phyloP scores from a whole-genome alignment of 2,329 filamentous ascomycete genomes.

The Trichoderma sp. region DNA sequence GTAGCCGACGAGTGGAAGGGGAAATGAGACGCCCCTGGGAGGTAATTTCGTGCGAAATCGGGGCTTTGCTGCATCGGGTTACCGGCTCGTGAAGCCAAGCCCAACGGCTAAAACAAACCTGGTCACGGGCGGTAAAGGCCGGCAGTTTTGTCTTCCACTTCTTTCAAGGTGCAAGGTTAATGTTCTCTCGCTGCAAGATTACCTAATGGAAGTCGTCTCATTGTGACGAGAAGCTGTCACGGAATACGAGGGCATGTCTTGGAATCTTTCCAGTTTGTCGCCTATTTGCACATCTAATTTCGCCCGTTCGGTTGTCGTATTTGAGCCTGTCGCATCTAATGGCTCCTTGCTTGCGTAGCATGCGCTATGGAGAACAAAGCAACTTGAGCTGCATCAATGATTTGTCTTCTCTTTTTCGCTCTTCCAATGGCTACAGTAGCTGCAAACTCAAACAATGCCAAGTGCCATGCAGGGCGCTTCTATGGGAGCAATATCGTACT shows the following conservation, averaged over 20 bases:
- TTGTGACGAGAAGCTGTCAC: not conserved
- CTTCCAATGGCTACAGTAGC: not conserved
- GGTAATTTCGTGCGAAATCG: slow-evolving; percentile 15
- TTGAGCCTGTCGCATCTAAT: not conserved
- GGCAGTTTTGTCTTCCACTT: not conserved
- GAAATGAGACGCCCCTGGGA: slow-evolving; percentile 15
- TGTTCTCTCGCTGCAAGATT: not conserved
- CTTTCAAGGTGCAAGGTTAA: not conserved
- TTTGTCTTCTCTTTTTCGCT: not conserved
- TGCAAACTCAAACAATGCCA: not conserved
- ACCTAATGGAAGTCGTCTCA: not conserved
- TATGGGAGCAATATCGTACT: not conserved
- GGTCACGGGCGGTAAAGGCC: not conserved
- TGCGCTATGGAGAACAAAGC: not conserved
- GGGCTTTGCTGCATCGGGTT: slow-evolving; percentile 10
- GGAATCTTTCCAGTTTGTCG: not conserved
- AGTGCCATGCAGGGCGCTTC: not conserved
- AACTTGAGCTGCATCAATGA: not conserved
- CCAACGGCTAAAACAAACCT: slow-evolving; percentile 5
- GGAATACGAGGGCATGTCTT: not conserved
- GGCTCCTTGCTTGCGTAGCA: not conserved
- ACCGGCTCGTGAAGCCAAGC: slow-evolving; percentile 6
- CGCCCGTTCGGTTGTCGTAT: not conserved
- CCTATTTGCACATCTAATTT: not conserved
- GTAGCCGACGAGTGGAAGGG: not conserved